These are phyloP conservation scores for Pochonia chlamydosporia DNA, from an alignment of 2,329 filamentous ascomycete species.

Conservation along the genomic window DNA sequence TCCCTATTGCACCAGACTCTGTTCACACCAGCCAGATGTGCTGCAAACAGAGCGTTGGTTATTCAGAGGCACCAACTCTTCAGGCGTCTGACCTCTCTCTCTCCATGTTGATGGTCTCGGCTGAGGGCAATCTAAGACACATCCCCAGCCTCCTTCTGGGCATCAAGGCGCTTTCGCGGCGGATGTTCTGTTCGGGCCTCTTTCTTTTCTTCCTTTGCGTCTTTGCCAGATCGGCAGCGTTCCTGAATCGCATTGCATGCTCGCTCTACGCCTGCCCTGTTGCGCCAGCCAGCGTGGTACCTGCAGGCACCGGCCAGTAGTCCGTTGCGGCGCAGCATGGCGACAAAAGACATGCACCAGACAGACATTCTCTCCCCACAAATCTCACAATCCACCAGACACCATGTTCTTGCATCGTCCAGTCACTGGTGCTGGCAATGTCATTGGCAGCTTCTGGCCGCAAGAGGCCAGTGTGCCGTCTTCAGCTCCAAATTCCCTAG, in stretches of 20 bases:
- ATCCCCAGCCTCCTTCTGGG: neutral
- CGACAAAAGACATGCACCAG: neutral
- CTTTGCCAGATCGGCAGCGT: slow-evolving; percentile 2
- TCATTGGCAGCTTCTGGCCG: neutral
- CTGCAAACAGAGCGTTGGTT: neutral
- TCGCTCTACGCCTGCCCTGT: neutral
- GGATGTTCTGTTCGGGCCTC: neutral
- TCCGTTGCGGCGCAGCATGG: slow-evolving; percentile 6
- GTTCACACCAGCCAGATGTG: neutral
- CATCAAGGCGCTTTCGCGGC: neutral
- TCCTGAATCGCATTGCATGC: slow-evolving; percentile 2
- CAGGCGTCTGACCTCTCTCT: neutral
- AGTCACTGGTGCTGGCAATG: neutral
- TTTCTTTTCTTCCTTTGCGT: neutral
- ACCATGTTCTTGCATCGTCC: neutral
- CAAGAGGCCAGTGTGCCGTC: neutral
- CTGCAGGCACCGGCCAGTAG: slow-evolving; percentile 9
- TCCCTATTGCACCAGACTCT: no score
- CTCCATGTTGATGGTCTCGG: neutral
- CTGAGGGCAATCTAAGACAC: neutral
- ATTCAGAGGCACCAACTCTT: neutral
- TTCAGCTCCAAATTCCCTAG: neutral
- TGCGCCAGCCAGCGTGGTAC: slow-evolving; percentile 6
- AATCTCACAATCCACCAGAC: neutral
- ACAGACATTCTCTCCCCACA: neutral